Base-by-base conservation (phyloP, 192 early-diverging fungal species). In the Cladochytrium replicatum region DNA sequence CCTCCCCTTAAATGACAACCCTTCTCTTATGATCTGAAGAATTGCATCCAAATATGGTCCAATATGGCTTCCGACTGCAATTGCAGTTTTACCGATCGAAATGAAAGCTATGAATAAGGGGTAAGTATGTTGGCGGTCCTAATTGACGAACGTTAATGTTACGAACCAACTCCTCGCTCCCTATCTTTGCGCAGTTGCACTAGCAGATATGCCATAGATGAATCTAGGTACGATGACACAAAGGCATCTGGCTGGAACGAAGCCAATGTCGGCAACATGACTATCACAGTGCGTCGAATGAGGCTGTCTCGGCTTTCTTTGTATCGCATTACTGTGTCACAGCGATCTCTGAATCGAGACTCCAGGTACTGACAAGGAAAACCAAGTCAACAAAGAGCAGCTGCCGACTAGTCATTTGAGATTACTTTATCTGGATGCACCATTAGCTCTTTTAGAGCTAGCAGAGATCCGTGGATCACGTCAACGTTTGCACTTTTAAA, bases 61-160 rank as follows among this genome's bases (percentile, higher is more conserved):
- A 58, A 88, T 88, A 30, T 80, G 69, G 4, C 65, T 71, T 23
- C 69, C 70, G 13, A 86, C 85, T 4, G 71, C 75, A 49, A 82
- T 59, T 0, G 89, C 79, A 23, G 90, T 69, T 29, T 82, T 66
- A 1, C 85, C 89, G 37, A 92, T 80, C 9, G 88, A 74, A 32
- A 73, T 44, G 41, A 87, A 87, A 2, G 85, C 87, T 44, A 66
- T 19, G 29, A 47, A 63, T 0, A 48, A 37, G 44, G 1, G 52
- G 25, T 29, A 15, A 4, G 19, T 23, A 45, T 50, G 13, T 6
- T 53, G 47, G 48, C 13, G 13, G 13, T 13, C 13, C 13, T 13
- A 37, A 37, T 37, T n/a, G 34, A 13, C 17, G 13, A 37, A 37
- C 4, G 37, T 13, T 9, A 41, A 41, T 24, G 2, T 6, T n/a